phyloP scores from a whole-genome alignment of 2,329 filamentous ascomycete species.

The Colletotrichum tropicicola region DNA sequence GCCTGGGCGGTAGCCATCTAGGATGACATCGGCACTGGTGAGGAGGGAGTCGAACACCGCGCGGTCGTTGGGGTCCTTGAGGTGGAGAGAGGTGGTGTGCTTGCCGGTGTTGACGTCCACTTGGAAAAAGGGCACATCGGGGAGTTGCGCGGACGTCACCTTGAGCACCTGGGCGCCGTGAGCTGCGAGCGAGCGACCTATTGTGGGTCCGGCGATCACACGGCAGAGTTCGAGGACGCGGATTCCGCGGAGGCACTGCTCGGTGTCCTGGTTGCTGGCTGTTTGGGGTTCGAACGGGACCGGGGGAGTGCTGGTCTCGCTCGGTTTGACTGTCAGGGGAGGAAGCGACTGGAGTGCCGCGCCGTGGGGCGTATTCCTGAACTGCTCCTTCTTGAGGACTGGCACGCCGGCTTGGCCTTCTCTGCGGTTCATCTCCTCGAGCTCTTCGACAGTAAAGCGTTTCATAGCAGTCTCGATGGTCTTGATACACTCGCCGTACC shows the following conservation, averaged over 20 bases:
- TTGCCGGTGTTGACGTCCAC: slow-evolving; percentile 73
- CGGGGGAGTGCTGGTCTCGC: slow-evolving; percentile 55
- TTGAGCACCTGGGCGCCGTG: slow-evolving; percentile 76
- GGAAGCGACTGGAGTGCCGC: slow-evolving; percentile 42
- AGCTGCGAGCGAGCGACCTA: slow-evolving; percentile 72
- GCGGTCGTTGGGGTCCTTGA: slow-evolving; percentile 58
- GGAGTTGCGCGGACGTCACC: slow-evolving; percentile 67
- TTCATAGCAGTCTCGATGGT: slow-evolving; percentile 63
- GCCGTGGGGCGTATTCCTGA: slow-evolving; percentile 59
- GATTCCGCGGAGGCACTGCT: slow-evolving; percentile 60
- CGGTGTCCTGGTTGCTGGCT: slow-evolving; percentile 29
- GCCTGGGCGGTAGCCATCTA: slow-evolving; percentile 72
- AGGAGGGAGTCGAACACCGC: slow-evolving; percentile 62
- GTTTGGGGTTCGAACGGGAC: slow-evolving; percentile 40
- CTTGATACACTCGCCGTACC: slow-evolving; percentile 61
- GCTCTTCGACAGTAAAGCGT: slow-evolving; percentile 56
- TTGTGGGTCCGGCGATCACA: slow-evolving; percentile 73
- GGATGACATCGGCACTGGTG: slow-evolving; percentile 65
- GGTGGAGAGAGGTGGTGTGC: slow-evolving; percentile 65
- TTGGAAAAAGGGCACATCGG: slow-evolving; percentile 72
- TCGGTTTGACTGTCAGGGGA: slow-evolving; percentile 51
- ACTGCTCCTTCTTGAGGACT: slow-evolving; percentile 63
- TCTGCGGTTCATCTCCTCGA: slow-evolving; percentile 60
- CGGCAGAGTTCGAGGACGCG: slow-evolving; percentile 74
- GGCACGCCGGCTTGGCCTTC: slow-evolving; percentile 63